These are phyloP conservation scores for Trichaptum fuscoviolaceum DNA, from an alignment of 768 basidiomycete species.

Conservation along the genomic window DNA sequence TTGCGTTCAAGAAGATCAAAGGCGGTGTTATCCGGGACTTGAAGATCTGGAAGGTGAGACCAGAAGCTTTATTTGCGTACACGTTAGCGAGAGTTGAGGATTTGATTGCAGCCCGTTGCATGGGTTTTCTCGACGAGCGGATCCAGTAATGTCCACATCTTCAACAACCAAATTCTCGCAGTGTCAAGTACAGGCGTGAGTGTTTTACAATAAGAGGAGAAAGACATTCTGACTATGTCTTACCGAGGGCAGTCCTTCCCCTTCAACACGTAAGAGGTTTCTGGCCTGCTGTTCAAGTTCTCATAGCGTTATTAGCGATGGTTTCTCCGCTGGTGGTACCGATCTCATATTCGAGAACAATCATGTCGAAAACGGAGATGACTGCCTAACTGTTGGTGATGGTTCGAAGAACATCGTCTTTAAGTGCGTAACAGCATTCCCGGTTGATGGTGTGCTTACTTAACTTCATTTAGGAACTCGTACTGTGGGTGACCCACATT, in stretches of 20 bases:
- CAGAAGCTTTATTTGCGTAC: not conserved
- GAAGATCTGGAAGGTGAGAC: conserved; percentile 35
- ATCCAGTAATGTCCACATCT: conserved; percentile 43
- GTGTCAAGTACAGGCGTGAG: conserved; percentile 28
- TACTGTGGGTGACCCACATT: not conserved
- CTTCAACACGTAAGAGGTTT: conserved; percentile 10
- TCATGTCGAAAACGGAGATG: conserved; percentile 53
- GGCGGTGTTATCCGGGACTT: conserved; percentile 51
- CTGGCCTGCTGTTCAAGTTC: not conserved
- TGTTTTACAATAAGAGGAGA: conserved; percentile 5
- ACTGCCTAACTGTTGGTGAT: conserved; percentile 54
- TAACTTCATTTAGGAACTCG: not conserved
- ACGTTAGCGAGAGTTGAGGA: not conserved
- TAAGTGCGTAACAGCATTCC: conserved; percentile 1
- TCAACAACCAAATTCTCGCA: conserved; percentile 51
- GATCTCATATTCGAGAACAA: conserved; percentile 58
- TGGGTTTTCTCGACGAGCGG: conserved; percentile 55
- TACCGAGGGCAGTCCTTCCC: conserved; percentile 25
- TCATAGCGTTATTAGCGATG: conserved; percentile 6
- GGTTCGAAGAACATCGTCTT: conserved; percentile 51
- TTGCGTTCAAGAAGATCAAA: conserved; percentile 47
- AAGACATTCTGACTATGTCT: not conserved
- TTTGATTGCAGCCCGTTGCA: conserved; percentile 39
- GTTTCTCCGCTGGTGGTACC: conserved; percentile 48
- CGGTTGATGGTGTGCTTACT: not conserved